phyloP scores from a whole-genome alignment of 345 rosid species.

The Sonneratia caseolaris region DNA sequence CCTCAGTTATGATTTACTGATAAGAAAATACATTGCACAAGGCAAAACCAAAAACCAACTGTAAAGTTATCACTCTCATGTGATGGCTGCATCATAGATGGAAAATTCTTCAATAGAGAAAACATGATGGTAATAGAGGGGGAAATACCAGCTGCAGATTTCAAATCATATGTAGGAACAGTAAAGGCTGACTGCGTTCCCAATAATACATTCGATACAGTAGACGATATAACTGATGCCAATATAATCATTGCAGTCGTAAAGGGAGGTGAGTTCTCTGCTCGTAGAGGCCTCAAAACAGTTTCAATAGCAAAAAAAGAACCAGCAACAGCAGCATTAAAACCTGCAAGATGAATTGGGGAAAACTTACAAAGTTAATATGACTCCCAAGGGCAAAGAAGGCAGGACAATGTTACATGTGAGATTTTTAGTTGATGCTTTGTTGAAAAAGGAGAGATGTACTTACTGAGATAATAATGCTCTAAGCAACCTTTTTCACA shows the following conservation, averaged over 20 bases:
- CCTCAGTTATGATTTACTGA: neutral
- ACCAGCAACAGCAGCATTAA: slow-evolving; percentile 98
- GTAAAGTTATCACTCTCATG: neutral
- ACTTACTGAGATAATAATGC: neutral
- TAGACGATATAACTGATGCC: slow-evolving; percentile 93
- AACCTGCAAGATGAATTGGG: slow-evolving; percentile 40
- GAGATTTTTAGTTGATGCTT: too few species aligned
- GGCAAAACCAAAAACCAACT: neutral
- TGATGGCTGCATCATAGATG: neutral
- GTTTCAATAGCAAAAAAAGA: slow-evolving; percentile 98
- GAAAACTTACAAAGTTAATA: neutral
- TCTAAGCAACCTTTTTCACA: neutral
- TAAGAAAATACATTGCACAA: neutral
- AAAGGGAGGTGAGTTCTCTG: slow-evolving; percentile 96
- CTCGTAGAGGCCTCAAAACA: slow-evolving; percentile 79
- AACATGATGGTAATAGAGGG: neutral
- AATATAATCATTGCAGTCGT: slow-evolving; percentile 95
- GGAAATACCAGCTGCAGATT: slow-evolving; percentile 84
- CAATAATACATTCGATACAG: slow-evolving; percentile 80
- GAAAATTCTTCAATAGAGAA: neutral
- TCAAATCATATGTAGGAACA: slow-evolving; percentile 84
- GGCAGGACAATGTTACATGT: neutral
- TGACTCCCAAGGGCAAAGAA: neutral
- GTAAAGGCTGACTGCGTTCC: slow-evolving; percentile 91
- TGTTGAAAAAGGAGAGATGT: too few species aligned